Percentiles rank a stretch among this genome's conserved stretches.
Evolutionary conservation across 1,284 basidiomycete genomes (phyloP).

Genomic region (Cerioporus squamosus): DNA sequence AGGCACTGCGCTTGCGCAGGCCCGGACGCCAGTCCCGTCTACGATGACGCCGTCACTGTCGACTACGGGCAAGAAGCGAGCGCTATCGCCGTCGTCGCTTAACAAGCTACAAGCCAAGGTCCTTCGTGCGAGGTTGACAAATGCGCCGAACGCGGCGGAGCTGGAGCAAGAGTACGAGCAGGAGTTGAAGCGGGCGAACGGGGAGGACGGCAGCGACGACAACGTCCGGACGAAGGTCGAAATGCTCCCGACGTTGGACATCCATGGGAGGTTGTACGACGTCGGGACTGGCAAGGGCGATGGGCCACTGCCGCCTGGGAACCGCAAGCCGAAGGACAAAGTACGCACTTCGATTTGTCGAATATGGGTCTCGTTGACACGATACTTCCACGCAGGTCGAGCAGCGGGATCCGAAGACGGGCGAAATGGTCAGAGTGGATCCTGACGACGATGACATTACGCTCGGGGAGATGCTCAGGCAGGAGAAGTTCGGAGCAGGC

Average conservation of each 20-base stretch:
- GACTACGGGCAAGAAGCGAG: constrained; percentile 44
- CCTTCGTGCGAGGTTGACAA: constrained; percentile 88
- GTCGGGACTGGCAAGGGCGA: constrained; percentile 76
- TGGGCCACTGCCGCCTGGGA: constrained; percentile 56
- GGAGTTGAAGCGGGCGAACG: constrained; percentile 57
- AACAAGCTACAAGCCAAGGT: constrained; percentile 96
- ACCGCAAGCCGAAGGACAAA: constrained; percentile 79
- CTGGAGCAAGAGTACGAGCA: constrained; percentile 87
- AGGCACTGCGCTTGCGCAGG: constrained; percentile 42
- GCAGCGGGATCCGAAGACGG: constrained; percentile 87
- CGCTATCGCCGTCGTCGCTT: constrained; percentile 75
- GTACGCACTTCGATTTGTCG: constrained; percentile 46
- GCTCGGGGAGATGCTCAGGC: constrained; percentile 90
- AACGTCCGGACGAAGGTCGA: constrained; percentile 68
- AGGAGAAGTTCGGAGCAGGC: constrained; percentile 91
- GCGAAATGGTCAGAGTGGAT: constrained; percentile 84
- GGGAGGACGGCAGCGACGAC: constrained; percentile 43
- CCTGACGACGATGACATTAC: constrained; percentile 89
- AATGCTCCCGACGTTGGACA: constrained; percentile 91
- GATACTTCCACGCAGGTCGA: constrained; percentile 65
- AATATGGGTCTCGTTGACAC: background rate
- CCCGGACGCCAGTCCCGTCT: constrained; percentile 84
- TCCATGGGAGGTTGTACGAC: constrained; percentile 87
- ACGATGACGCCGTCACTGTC: constrained; percentile 79
- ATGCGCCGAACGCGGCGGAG: constrained; percentile 68